Conservation (phyloP, 352 stramenopile species). For the Peronospora tabacina region DNA sequence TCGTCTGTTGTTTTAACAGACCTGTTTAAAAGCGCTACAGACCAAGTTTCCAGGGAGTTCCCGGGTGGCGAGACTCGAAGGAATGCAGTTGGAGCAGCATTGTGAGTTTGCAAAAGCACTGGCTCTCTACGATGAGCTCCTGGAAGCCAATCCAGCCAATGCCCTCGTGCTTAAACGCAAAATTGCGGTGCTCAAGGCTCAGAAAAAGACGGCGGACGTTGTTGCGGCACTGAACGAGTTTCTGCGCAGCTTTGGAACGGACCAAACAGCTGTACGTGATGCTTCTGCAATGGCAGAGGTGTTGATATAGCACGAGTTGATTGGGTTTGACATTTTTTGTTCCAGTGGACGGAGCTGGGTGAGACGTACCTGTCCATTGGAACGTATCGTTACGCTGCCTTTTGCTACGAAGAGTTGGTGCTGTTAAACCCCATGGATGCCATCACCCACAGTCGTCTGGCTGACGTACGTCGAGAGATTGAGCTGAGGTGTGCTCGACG, state of each 20-base stretch:
- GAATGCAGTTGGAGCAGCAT: conserved; percentile 50
- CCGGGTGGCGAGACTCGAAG: conserved; percentile 45
- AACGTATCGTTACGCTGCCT: conserved; percentile 49
- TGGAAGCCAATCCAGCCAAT: conserved; percentile 52
- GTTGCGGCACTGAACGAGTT: conserved; percentile 53
- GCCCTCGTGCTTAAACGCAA: conserved; percentile 55
- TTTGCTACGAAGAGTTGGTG: conserved; percentile 71
- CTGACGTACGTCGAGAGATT: conserved; percentile 33
- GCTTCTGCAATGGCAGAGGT: not conserved
- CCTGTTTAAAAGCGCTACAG: conserved; percentile 35
- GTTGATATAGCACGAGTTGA: not conserved
- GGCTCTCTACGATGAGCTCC: conserved; percentile 49
- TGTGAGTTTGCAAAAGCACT: conserved; percentile 51
- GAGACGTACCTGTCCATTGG: conserved; percentile 50
- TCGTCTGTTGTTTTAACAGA: conserved; percentile 16
- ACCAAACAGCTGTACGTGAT: conserved; percentile 36
- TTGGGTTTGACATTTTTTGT: conserved; percentile 1
- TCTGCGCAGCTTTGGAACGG: conserved; percentile 51
- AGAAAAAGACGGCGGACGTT: conserved; percentile 50
- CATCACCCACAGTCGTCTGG: conserved; percentile 54
- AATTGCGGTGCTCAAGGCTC: conserved; percentile 55
- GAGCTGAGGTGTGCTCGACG: not conserved
- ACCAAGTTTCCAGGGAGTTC: conserved; percentile 55
- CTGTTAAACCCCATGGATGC: conserved; percentile 61
- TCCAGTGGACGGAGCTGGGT: conserved; percentile 53